Evolutionary conservation across 2,329 filamentous ascomycete genomes (phyloP), one percentile per base, ranked within the genome.

Genomic region (Ascochyta clinopodiicola): DNA sequence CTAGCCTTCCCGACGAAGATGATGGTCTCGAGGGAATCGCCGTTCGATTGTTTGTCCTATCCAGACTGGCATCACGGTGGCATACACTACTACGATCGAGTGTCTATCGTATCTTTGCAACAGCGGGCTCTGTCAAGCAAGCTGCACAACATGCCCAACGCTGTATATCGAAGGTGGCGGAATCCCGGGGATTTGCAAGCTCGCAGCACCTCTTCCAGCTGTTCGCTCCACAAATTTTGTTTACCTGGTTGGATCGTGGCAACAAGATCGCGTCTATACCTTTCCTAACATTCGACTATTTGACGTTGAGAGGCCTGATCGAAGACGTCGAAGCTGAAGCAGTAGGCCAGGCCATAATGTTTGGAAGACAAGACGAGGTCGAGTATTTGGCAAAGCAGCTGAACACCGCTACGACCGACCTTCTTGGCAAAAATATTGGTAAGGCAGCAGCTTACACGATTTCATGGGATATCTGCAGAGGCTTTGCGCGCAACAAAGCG

Each of bases 21-120:
- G 84, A 87, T 29, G 88, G 87, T 74, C 77, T 82, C 12, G 93
- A 97, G 74, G 94, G 92, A 0, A 94, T 98, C 63, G 91, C 92
- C 0, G 84, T 96, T 60, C 88, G 95, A 6, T 78, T 98, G 2
- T 85, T 90, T 59, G 85, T 91, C 8, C 79, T 98, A 10, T 86
- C 89, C 1, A 86, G 87, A 51, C 79, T 99, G 54, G 95, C 90
- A 22, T 90, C 91, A 27, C 79, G 81, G 45, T 98, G 94, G 91
- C 88, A 92, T 56, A 96, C 93, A 0, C 81, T 98, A 19, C 82
- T 97, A 38, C 88, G 93, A 46, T 87, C 90, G 61, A 92, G 92
- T 62, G 90, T 96, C 17, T 99, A 97, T 72, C 90, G 95, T 73
- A 92, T 98, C 21, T 96, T 98, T 65, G 95, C 98, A 73, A 92